Conservation (phyloP, 352 stramenopile species). For the Pythium biforme region DNA sequence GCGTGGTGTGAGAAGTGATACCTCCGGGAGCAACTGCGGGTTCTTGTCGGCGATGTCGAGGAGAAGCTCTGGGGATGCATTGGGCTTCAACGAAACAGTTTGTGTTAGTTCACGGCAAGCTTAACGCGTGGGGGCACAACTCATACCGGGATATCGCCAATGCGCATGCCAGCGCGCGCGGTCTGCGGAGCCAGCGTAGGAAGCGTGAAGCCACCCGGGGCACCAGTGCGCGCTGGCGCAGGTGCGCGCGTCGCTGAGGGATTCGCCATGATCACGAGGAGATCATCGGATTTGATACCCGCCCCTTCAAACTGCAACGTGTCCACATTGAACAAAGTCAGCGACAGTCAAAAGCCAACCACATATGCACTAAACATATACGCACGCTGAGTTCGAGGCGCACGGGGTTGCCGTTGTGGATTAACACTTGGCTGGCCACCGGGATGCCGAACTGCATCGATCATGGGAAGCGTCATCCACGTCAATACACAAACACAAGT, state of each 20-base stretch:
- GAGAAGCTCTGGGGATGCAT: conserved; percentile 70
- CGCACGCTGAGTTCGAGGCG: conserved; percentile 52
- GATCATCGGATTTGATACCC: conserved; percentile 67
- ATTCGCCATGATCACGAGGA: conserved; percentile 65
- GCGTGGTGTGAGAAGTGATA: conserved; percentile 10
- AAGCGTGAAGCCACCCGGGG: conserved; percentile 1
- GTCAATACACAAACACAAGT: background rate
- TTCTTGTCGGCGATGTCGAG: conserved; percentile 87
- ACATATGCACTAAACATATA: background rate
- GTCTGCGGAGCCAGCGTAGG: conserved; percentile 24
- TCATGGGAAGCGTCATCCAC: background rate
- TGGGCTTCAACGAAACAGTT: conserved; percentile 25
- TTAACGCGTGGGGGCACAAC: background rate
- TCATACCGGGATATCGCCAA: conserved; percentile 75
- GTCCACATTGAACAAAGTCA: too few relatives aligned
- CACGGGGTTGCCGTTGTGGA: conserved; percentile 61
- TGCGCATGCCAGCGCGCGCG: conserved; percentile 64
- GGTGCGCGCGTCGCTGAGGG: conserved; percentile 13
- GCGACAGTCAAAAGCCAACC: too few relatives aligned
- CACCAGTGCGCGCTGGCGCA: conserved; percentile 20
- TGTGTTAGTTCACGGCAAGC: background rate
- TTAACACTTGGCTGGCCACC: conserved; percentile 45
- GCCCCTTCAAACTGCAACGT: conserved; percentile 57
- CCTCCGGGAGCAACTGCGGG: conserved; percentile 60
- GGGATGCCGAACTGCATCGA: conserved; percentile 66